phyloP scores from a whole-genome alignment of 768 basidiomycete genomes.

The Harrya chromipes region DNA sequence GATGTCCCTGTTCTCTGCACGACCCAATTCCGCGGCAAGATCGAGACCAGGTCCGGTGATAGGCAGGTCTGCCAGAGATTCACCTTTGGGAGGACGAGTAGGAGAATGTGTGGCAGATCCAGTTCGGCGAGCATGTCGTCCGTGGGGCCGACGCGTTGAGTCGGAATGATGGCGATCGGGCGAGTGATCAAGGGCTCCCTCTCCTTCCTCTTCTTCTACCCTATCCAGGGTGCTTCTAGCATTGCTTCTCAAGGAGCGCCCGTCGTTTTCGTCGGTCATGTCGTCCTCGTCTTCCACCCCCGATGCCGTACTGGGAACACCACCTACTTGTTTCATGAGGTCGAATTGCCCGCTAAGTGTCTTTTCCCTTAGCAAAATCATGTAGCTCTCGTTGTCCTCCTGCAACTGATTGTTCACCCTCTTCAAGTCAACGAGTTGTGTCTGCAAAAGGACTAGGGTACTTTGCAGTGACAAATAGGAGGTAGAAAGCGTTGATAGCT shows the following conservation, averaged over 20 bases:
- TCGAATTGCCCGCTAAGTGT: conserved; percentile 89
- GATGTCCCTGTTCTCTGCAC: conserved; percentile 87
- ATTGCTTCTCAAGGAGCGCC: conserved; percentile 54
- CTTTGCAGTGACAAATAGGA: conserved; percentile 82
- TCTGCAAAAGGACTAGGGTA: conserved; percentile 79
- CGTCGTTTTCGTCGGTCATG: conserved; percentile 42
- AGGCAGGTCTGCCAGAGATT: conserved; percentile 82
- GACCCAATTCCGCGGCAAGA: conserved; percentile 86
- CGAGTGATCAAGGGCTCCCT: conserved; percentile 41
- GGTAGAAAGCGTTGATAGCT: conserved; percentile 82
- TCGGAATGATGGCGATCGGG: conserved; percentile 37
- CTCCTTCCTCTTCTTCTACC: conserved; percentile 51
- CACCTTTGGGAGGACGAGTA: conserved; percentile 50
- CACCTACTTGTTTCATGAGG: conserved; percentile 64
- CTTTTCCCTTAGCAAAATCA: conserved; percentile 87
- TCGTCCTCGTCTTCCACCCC: conserved; percentile 34
- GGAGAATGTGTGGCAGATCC: conserved; percentile 52
- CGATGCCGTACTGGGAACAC: conserved; percentile 38
- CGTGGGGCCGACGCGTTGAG: conserved; percentile 39
- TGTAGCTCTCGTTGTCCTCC: conserved; percentile 97
- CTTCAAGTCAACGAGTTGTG: conserved; percentile 84
- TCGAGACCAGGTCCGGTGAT: conserved; percentile 88
- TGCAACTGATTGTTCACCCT: conserved; percentile 83
- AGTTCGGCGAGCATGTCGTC: conserved; percentile 49
- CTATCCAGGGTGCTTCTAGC: conserved; percentile 58